phyloP scores from a whole-genome alignment of 768 basidiomycete genomes.

The Candolleomyces eurysporus region DNA sequence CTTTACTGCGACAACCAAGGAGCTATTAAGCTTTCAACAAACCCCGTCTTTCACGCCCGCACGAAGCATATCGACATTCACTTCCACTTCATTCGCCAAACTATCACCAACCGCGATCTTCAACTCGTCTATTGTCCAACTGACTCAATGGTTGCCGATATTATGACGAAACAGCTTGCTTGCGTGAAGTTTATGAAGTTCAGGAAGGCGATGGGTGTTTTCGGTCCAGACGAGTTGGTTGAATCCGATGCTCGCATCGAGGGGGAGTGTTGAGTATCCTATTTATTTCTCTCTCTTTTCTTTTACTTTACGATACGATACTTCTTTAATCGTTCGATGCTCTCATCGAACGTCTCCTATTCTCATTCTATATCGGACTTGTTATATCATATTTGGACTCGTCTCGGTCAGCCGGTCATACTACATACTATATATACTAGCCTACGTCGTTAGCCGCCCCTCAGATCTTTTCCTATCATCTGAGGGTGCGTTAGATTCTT shows the following conservation, averaged over 20 bases:
- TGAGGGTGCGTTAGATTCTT: too few species aligned
- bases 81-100: slow-evolving; percentile 29
- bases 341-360: too few species aligned
- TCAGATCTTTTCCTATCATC: too few species aligned
- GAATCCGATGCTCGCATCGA: neutral
- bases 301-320: too few species aligned
- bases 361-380: too few species aligned
- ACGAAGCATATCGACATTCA: slow-evolving; percentile 39
- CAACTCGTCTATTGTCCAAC: slow-evolving; percentile 21
- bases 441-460: too few species aligned
- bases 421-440: too few species aligned
- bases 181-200: slow-evolving; percentile 11
- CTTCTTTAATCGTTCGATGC: too few species aligned
- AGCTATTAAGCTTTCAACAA: slow-evolving; percentile 18
- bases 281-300: too few species aligned
- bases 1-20: slow-evolving; percentile 20
- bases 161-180: slow-evolving; percentile 11
- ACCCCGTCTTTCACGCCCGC: slow-evolving; percentile 25
- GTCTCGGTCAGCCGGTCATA: too few species aligned
- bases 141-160: slow-evolving; percentile 21
- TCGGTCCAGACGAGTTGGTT: neutral
- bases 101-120: slow-evolving; percentile 16
- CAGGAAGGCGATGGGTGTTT: neutral
- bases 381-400: too few species aligned
- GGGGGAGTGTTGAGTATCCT: neutral